These are phyloP conservation scores for Mallotus nudiflorus DNA, from an alignment of 345 rosid species.

Conservation along the genomic window DNA sequence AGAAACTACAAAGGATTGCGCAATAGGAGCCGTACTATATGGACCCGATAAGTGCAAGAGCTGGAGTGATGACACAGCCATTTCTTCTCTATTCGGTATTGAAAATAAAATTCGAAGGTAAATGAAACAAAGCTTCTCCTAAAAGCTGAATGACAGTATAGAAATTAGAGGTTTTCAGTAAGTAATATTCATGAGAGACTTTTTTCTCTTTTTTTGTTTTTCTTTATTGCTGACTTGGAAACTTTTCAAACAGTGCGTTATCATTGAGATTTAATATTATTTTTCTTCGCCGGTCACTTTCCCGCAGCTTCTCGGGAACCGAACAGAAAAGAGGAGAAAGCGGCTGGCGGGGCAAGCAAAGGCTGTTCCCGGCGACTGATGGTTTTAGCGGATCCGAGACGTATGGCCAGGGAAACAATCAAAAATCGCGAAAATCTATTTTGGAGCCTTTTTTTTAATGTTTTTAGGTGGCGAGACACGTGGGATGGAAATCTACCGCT, in stretches of 20 bases:
- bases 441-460: background rate
- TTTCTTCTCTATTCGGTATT: background rate
- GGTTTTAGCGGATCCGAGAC: slow-evolving; percentile 16
- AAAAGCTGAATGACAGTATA: background rate
- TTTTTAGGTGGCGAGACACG: background rate
- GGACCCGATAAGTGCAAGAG: background rate
- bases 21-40: background rate
- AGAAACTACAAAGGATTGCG: background rate
- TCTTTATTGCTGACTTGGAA: background rate
- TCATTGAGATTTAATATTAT: background rate
- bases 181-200: background rate
- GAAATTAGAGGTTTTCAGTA: background rate
- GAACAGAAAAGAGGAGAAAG: background rate
- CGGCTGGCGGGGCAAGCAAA: slow-evolving; percentile 14
- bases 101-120: background rate
- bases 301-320: slow-evolving; percentile 5
- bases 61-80: slow-evolving; percentile 11
- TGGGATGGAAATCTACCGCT: background rate
- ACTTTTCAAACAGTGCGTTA: background rate
- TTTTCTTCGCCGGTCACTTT: background rate
- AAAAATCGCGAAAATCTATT: too few species aligned
- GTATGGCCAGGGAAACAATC: background rate
- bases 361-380: background rate
- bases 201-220: background rate
- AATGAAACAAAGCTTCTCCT: background rate